Base-by-base conservation (phyloP, 2,329 filamentous ascomycete species). In the Calcarisporium arbuscula region DNA sequence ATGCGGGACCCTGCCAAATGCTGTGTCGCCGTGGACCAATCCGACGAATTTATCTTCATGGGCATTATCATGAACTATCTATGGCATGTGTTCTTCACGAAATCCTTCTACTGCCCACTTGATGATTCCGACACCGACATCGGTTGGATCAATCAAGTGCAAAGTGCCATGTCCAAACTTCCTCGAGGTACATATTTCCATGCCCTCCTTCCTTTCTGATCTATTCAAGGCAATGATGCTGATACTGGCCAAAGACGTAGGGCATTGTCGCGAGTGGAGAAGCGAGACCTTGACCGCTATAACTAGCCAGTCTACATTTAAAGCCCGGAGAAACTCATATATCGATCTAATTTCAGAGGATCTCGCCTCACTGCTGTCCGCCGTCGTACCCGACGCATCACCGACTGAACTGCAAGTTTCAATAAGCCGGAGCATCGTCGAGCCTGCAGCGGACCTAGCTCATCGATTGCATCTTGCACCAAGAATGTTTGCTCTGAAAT, bases 61-160 rank as follows among this genome's bases (percentile, higher is more conserved):
- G 55, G 51, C 8, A 44, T 51, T 23, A 58, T 61, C 33, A 59
- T 61, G 57, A 57, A 61, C 40, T 61, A 59, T 37, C 45, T 61
- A 8, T 56, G 56, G 46, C 39, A 57, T 19, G 54, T 47, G 3
- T 38, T 61, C 19, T 61, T 61, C 34, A 45, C 54, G 16, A 59
- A 54, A 34, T 52, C 56, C 1, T 61, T 61, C 36, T 61, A 61
- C 43, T 55, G 54, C 32, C 57, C 58, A 8, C 39, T 61, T 26
- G 56, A 58, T 34, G 54, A 58, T 26, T 43, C 43, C 2, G 47
- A 51, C 14, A 44, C 51, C 14, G 58, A 54, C 5, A 19, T 53
- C 9, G 36, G 40, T 16, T 61, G 58, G 55, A 51, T 61, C 31
- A 49, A 58, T 10, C 51, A 54, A 18, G 36, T 60, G 4, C 55